Base-by-base conservation (phyloP, 192 early-diverging fungal genomes). In the Umbelopsis isabellina region DNA sequence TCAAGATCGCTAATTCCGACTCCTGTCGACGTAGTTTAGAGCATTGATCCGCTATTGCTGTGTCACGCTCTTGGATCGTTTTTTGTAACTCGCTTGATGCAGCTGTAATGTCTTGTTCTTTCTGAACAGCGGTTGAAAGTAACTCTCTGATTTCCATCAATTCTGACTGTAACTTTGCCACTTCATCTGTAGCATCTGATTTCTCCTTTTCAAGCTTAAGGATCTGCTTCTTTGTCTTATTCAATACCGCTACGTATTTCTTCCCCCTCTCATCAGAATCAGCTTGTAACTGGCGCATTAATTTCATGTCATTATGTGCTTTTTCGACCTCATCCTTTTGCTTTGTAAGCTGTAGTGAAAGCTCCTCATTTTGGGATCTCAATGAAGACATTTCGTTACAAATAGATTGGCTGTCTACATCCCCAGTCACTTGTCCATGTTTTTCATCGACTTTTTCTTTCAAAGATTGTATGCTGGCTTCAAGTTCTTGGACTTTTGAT, bases 221-320 rank as follows among this genome's bases (percentile, higher is more conserved):
- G n/a, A 87, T 85, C 64, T 85, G 83, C 68, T 85, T 83, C 51
- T 84, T 79, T 0, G 82, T 82, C 30, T 80, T 84, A 66, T 81
- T 79, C 18, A 83, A 68, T 22, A 84, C 33, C 0, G 68, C 67
- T 46, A 78, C 74, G 23, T 76, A 78, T 47, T 84, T 83, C 50
- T 85, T 83, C 20, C 71, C 52, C 65, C 84, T 84, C 21, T 84
- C 85, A 15, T 86, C 79, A 2, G 81, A 76, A 20, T 84, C 85
- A 1, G 67, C 65, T 58, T 75, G 75, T 6, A 50, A 48, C 49
- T 84, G 80, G 22, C 74, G 72, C 7, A 77, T 13, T 45, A 22
- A 41, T 7, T 23, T n/a, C 27, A 71, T 41, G 3, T 61, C 27
- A 1, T 7, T 12, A 15, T 35, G 55, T 3, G 33, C 30, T 35